Base-by-base conservation (phyloP, 768 basidiomycete species). In the Lentinula raphanica region DNA sequence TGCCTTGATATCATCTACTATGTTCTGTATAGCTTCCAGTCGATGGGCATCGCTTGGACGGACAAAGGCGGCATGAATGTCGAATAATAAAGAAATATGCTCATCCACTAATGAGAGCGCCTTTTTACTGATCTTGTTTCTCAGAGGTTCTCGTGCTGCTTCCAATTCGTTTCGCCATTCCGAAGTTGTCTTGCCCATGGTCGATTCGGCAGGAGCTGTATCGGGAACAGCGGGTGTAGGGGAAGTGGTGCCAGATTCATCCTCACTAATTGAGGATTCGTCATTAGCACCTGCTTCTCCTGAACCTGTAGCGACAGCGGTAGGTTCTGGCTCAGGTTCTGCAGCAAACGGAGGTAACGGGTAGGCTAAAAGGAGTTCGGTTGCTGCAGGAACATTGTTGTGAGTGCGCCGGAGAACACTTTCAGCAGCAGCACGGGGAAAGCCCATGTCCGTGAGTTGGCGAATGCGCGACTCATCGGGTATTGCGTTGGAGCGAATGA, bases 371-470 rank as follows among this genome's bases (percentile, higher is more conserved):
- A 99, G 79, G 3, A 90, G 75, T 63, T 98, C 95, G 0, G 96
- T 88, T 3, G 97, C 97, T 4, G 89, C 85, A 44, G 79, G 86
- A 65, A 97, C 78, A 66, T 97, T 94, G 71, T 98, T 98, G 61
- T 88, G 84, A 3, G 88, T 86, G 11, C 95, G 90, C 19, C 79
- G 71, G 38, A 99, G 76, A 3, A 96, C 96, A 54, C 87, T 82
- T 66, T 91, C 90, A 1, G 87, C 92, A 12, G 92, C 91, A 40
- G 84, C 81, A n/a, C 94, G 85, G 35, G 89, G 85, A 76, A 98
- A 99, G 46, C 97, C 97, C 97, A 99, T 98, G 65, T 98, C 97
- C 9, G 84, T 87, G 56, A 98, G 77, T 65, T 93, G 89, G 51
- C 83, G 82, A 54, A 98, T 84, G 35, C 88, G 83, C 46, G 78